phyloP scores from a whole-genome alignment of 2,329 filamentous ascomycete species.

The Thelonectria rubi region DNA sequence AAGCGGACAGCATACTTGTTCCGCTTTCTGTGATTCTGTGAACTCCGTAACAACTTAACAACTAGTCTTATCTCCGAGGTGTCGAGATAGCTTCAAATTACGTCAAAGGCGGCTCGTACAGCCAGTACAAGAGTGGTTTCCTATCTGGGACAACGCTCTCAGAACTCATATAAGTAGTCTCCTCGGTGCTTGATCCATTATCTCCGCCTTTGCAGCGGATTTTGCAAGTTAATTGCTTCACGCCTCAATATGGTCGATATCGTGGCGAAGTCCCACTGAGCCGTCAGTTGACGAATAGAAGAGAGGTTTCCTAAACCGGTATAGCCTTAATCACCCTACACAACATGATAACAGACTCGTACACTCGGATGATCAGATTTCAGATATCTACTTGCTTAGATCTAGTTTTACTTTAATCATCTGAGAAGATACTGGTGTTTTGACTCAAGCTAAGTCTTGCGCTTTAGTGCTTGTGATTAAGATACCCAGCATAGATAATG shows the following conservation, averaged over 20 bases:
- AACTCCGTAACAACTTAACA: no score
- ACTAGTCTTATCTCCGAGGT: no score
- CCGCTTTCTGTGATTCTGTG: background rate
- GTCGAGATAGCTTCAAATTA: background rate
- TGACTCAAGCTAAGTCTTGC: no score
- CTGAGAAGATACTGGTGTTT: no score
- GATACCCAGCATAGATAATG: no score
- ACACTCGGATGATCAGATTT: background rate
- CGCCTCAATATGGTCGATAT: background rate
- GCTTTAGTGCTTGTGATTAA: no score
- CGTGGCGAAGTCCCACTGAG: background rate
- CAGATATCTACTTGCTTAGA: no score
- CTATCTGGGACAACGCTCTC: background rate
- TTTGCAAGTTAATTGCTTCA: background rate
- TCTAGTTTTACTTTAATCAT: no score
- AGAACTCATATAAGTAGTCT: background rate
- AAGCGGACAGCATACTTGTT: background rate
- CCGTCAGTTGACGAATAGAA: slow-evolving; percentile 5
- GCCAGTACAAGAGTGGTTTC: slow-evolving; percentile 9
- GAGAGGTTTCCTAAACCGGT: slow-evolving; percentile 9
- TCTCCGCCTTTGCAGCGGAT: background rate
- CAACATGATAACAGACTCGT: background rate
- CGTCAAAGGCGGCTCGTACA: background rate
- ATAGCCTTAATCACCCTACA: background rate
- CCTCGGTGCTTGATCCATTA: background rate